Conservation (phyloP, 352 stramenopile species). For the Phytophthora fragariaefolia region DNA sequence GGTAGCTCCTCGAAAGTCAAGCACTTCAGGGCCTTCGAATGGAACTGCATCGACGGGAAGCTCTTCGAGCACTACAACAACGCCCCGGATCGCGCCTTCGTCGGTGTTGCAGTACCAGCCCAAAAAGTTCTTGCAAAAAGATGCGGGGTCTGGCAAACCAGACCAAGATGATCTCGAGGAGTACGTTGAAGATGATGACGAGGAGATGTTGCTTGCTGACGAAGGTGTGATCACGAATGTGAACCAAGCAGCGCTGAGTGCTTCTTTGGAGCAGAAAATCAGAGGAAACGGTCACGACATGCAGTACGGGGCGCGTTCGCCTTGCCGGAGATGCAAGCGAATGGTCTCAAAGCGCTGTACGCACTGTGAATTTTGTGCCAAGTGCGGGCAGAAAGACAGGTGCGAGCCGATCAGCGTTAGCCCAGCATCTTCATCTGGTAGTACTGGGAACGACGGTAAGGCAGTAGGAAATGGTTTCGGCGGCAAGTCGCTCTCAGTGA, state of each 20-base stretch:
- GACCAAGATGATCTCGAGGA: conserved; percentile 69
- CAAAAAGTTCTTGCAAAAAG: conserved; percentile 74
- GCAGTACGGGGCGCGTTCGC: conserved; percentile 71
- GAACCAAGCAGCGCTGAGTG: conserved; percentile 65
- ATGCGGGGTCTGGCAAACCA: conserved; percentile 28
- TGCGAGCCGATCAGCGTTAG: conserved; percentile 51
- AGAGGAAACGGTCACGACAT: conserved; percentile 70
- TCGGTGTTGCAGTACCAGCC: conserved; percentile 77
- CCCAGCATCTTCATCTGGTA: conserved; percentile 11
- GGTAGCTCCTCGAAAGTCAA: conserved; percentile 24
- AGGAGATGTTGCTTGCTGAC: conserved; percentile 55
- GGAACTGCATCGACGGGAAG: conserved; percentile 18
- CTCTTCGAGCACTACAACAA: conserved; percentile 22
- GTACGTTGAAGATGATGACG: conserved; percentile 73
- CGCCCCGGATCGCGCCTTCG: conserved; percentile 26
- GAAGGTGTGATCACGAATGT: conserved; percentile 84
- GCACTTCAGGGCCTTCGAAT: conserved; percentile 11
- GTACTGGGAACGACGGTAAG: conserved; percentile 12
- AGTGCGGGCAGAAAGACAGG: conserved; percentile 75
- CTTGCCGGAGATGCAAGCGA: conserved; percentile 70
- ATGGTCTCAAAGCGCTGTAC: conserved; percentile 84
- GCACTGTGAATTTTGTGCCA: conserved; percentile 69
- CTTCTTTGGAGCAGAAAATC: conserved; percentile 80
- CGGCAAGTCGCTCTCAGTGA: conserved; percentile 59
- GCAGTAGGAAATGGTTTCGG: conserved; percentile 16